phyloP scores from a whole-genome alignment of 208 protist species.

The Trypanosoma vivax region DNA sequence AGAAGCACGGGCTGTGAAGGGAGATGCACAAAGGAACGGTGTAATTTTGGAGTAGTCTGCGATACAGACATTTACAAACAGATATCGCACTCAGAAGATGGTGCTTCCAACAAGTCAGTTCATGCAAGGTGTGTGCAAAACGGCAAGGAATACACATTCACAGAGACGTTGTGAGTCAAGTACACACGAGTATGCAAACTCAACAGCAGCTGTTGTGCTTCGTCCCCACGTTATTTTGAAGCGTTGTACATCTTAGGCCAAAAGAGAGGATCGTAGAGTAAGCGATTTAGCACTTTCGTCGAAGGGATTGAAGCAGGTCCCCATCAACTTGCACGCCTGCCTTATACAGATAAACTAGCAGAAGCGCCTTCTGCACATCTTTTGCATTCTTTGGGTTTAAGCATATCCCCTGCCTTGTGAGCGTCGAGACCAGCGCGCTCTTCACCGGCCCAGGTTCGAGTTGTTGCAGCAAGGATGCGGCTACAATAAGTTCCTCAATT shows the following conservation, averaged over 20 bases:
- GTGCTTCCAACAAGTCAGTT: too few relatives aligned
- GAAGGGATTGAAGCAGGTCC: constrained; percentile 33
- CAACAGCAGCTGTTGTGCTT: too few relatives aligned
- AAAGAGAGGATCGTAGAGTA: not conserved
- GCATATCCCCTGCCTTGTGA: constrained; percentile 15
- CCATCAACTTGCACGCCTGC: constrained; percentile 30
- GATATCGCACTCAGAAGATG: too few relatives aligned
- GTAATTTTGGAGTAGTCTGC: too few relatives aligned
- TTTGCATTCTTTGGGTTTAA: constrained; percentile 13
- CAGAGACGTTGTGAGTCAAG: too few relatives aligned
- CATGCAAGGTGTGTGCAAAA: too few relatives aligned
- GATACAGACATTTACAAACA: too few relatives aligned
- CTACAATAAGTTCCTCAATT: constrained; percentile 33
- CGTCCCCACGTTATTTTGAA: not conserved
- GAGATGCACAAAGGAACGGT: too few relatives aligned
- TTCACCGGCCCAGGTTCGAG: constrained; percentile 12
- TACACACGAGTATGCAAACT: too few relatives aligned
- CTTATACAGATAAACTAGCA: constrained; percentile 71
- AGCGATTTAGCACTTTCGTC: constrained; percentile 1
- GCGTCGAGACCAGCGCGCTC: constrained; percentile 17
- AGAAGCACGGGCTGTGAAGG: too few relatives aligned
- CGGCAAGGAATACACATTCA: too few relatives aligned
- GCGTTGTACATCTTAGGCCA: not conserved
- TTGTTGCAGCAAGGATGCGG: constrained; percentile 39
- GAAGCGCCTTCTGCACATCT: constrained; percentile 43